phyloP scores from a whole-genome alignment of 2,329 filamentous ascomycete genomes.

The Alternaria gansuensis region DNA sequence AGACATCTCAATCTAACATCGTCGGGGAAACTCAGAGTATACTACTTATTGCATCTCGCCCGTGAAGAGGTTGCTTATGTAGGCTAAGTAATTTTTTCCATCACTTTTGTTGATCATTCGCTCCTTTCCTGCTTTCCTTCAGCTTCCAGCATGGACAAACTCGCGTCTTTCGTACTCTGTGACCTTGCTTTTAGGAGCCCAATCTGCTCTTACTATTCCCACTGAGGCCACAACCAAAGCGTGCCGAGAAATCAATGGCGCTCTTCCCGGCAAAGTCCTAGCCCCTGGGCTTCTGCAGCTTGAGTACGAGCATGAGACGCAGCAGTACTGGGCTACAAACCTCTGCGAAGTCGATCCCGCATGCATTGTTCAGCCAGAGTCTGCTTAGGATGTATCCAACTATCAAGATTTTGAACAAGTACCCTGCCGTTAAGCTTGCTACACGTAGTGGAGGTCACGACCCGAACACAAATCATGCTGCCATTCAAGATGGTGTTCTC shows the following conservation, averaged over 20 bases:
- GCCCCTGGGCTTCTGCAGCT: slow-evolving; percentile 28
- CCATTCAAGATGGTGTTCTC: slow-evolving; percentile 51
- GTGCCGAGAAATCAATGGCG: slow-evolving; percentile 31
- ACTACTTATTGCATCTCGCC: slow-evolving; percentile 6
- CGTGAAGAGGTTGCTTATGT: background rate
- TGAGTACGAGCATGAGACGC: slow-evolving; percentile 32
- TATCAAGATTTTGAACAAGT: slow-evolving; percentile 38
- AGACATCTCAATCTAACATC: slow-evolving; percentile 5
- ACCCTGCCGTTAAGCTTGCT: slow-evolving; percentile 35
- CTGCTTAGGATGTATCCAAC: slow-evolving; percentile 37
- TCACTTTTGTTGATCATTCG: background rate
- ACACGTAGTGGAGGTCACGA: slow-evolving; percentile 50
- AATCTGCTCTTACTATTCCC: slow-evolving; percentile 20
- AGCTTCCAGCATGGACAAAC: slow-evolving; percentile 14
- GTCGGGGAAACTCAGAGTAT: background rate
- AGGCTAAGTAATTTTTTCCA: background rate
- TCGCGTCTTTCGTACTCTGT: slow-evolving; percentile 9
- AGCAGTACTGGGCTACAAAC: slow-evolving; percentile 35
- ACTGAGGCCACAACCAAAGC: slow-evolving; percentile 29
- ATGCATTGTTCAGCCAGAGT: slow-evolving; percentile 38
- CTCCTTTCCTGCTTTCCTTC: background rate
- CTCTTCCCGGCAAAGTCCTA: slow-evolving; percentile 33
- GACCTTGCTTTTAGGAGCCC: slow-evolving; percentile 21
- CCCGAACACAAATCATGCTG: slow-evolving; percentile 50
- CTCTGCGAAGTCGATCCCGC: slow-evolving; percentile 33